Conservation (phyloP, 169 alveolate genomes). For the Amoebophrya sp. region DNA sequence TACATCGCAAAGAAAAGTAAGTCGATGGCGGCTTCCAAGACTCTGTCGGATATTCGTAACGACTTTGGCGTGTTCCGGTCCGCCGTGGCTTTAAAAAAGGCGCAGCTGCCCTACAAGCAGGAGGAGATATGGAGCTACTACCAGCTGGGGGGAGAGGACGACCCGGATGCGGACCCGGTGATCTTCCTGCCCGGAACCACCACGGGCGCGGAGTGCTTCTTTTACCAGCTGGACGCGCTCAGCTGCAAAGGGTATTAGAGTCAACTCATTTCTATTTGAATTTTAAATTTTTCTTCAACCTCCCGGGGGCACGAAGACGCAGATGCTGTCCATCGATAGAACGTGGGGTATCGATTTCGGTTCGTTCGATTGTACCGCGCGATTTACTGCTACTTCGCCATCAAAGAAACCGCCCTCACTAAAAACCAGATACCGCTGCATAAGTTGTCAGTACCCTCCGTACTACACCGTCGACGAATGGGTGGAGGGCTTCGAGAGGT, state of each 20-base stretch:
- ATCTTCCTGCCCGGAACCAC: neutral
- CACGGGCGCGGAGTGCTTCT: neutral
- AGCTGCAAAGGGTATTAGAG: conserved; percentile 2
- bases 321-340: too few relatives aligned
- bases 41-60: neutral
- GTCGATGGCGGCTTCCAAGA: too few relatives aligned
- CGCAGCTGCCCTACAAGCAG: neutral
- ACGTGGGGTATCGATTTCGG: too few relatives aligned
- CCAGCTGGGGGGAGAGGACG: neutral
- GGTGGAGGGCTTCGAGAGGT: neutral
- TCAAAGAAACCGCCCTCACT: too few relatives aligned
- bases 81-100: neutral
- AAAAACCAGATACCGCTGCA: neutral
- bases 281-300: too few relatives aligned
- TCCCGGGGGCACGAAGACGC: too few relatives aligned
- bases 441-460: neutral
- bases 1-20: too few relatives aligned
- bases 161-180: neutral
- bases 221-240: neutral
- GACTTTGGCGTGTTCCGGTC: neutral
- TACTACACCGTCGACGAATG: neutral
- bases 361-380: too few relatives aligned
- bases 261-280: neutral
- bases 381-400: too few relatives aligned
- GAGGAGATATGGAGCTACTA: neutral